Conservation (phyloP, 2,329 filamentous ascomycete species). For the Nemania sp. region DNA sequence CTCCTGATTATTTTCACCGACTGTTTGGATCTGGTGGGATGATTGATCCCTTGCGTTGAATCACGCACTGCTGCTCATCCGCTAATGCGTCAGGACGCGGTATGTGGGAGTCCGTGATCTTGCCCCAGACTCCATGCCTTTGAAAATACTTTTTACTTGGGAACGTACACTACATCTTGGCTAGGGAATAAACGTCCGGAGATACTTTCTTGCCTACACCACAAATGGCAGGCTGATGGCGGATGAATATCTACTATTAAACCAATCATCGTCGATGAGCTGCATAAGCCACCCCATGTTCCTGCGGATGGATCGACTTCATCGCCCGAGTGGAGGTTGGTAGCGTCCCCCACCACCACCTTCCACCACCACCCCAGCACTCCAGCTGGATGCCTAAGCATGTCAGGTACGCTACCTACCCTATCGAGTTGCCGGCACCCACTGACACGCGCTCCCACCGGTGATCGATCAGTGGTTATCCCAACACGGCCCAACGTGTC, state of each 20-base stretch:
- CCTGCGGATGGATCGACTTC: slow-evolving; percentile 20
- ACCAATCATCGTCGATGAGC: slow-evolving; percentile 15
- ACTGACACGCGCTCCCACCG: slow-evolving; percentile 5
- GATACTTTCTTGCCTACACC: too few relatives aligned
- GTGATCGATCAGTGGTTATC: slow-evolving; percentile 5
- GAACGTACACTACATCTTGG: neutral
- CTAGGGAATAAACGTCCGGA: too few relatives aligned
- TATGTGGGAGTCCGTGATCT: neutral
- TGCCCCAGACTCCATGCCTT: neutral
- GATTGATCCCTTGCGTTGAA: slow-evolving; percentile 8
- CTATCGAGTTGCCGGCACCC: slow-evolving; percentile 3
- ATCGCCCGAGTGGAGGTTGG: slow-evolving; percentile 9
- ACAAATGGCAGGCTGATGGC: slow-evolving; percentile 1
- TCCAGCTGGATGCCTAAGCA: slow-evolving; percentile 7
- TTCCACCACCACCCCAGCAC: neutral
- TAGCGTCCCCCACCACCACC: neutral
- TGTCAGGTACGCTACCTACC: neutral
- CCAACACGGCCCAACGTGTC: slow-evolving; percentile 8
- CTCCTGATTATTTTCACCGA: neutral
- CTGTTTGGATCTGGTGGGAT: neutral
- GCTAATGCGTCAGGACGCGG: slow-evolving; percentile 5
- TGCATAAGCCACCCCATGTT: slow-evolving; percentile 12
- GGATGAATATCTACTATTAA: slow-evolving; percentile 19
- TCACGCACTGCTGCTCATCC: neutral
- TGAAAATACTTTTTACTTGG: too few relatives aligned